Evolutionary conservation across 2,329 filamentous ascomycete species (phyloP), one percentile per base, ranked within the genome.

Genomic region (Zymoseptoria crescenta): DNA sequence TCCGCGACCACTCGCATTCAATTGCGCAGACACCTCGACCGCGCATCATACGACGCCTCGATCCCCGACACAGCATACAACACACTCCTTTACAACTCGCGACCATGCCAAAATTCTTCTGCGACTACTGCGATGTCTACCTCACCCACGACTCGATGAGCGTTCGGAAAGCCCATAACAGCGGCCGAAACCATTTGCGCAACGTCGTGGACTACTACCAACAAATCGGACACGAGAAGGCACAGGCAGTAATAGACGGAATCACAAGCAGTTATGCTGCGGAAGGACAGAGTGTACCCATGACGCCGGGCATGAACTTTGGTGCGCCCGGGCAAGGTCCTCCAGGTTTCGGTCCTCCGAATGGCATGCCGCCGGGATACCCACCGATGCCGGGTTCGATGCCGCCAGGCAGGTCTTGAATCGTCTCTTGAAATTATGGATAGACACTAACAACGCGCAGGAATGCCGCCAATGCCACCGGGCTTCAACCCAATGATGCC

Each of bases 81-180:
- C 13, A 45, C 35, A n/a, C 35, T 45, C 35, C 35, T n/a, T 45
- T 16, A 13, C 13, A 45, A 13, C 35, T 45, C 10, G 35, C 35
- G 35, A 67, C 52, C 30, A 72, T 72, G 70, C 70, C 70, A 54
- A 72, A 72, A 63, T 72, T 71, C 68, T 72, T 72, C 65, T 72
- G 92, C 82, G 94, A 99, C 76, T 99, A 99, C 78, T 99, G 94
- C 84, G 94, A 99, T 88, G 94, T 99, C 76, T 99, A 99, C 83
- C 88, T 99, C 69, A 99, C 94, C 67, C 94, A 99, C 83, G 94
- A 99, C 82, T 96, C 91, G 52, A 97, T 97, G 93, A 96, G 91
- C 78, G 94, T 99, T 77, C 92, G 94, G 70, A 97, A 97, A 80
- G 94, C 94, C 54, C 94, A 99, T 78, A 99, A 99, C 81, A 88